Base-by-base conservation (phyloP, 345 rosid species). In the Citrus mangshanensis region DNA sequence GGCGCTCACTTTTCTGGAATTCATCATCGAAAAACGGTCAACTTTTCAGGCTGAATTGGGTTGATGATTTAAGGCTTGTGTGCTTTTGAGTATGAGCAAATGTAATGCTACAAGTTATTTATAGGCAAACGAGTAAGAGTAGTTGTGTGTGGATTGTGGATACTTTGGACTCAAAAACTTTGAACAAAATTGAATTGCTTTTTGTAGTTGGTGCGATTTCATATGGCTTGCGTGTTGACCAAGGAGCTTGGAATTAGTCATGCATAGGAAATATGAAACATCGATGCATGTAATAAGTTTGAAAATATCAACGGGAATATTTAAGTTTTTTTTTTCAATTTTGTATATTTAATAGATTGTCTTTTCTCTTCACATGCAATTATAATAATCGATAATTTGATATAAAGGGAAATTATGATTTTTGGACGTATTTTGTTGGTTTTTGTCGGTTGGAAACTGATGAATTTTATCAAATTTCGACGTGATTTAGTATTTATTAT, bases 1-100 rank as follows among this genome's bases (percentile, higher is more conserved):
- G 56, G 72, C 69, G 16, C 70, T 56, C 6, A 66, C 5, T 22
- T 72, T 86, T 37, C 64, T 55, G 55, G 64, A 81, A 66, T 56
- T 51, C 87, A 79, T 84, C 13, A 25, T 79, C 65, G 22, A 3
- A 30, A 21, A 59, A 24, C 4, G 21, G 35, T 28, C 51, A 49
- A 66, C 2, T 8, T 42, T 59, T 46, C 62, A 6, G 22, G 34
- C 14, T 65, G 51, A 13, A 56, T 5, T 22, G 22, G 54, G 67
- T 24, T 5, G 32, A 19, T 28, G 18, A 46, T 46, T 46, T 46
- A 3, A 1, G 1, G 9, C 37, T 42, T 59, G 70, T 32, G 2
- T 13, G 42, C 51, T 28, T 32, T 13, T 6, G 66, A 27, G 64
- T 34, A 10, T 7, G 51, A 67, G 4, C 4, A 63, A 35, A 55